Percentiles rank a stretch among this genome's conserved stretches.
These are phyloP conservation scores for Calonectria pseudoturangicola DNA, from an alignment of 2,329 filamentous ascomycete species.

Conservation along the genomic window DNA sequence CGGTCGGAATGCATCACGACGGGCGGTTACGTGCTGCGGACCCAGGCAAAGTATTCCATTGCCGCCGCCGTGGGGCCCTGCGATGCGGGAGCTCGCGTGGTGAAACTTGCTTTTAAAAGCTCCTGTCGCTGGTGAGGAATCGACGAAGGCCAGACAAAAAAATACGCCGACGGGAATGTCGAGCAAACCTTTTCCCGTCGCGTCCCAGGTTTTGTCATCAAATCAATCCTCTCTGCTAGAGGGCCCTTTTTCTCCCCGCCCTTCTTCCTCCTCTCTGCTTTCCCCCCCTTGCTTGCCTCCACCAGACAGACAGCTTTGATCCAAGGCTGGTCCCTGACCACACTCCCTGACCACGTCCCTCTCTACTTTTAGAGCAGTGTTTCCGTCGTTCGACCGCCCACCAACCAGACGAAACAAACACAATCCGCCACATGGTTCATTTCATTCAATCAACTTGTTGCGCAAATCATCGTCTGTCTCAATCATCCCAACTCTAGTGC, in stretches of 20 bases:
- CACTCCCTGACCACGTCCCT: not conserved
- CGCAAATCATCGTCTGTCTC: constrained; percentile 24
- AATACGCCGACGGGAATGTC: constrained; percentile 2
- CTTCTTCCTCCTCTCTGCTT: not conserved
- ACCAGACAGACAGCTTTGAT: constrained; percentile 12
- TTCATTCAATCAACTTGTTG: constrained; percentile 23
- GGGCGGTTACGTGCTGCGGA: constrained; percentile 29
- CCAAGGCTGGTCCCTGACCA: constrained; percentile 26
- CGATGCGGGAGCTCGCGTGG: constrained; percentile 19
- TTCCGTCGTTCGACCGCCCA: constrained; percentile 11
- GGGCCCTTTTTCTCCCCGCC: not conserved
- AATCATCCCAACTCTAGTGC: constrained; percentile 32
- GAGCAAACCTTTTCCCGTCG: constrained; percentile 14
- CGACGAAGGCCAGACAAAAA: not conserved
- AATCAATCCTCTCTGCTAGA: not conserved
- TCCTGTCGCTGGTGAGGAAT: constrained; percentile 1
- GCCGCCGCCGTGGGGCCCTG: constrained; percentile 26
- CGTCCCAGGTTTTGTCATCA: constrained; percentile 18
- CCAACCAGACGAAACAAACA: constrained; percentile 28
- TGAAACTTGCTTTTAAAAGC: constrained; percentile 34
- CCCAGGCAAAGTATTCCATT: constrained; percentile 20
- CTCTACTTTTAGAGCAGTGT: constrained; percentile 22
- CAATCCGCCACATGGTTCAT: not conserved
- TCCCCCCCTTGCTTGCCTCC: not conserved
- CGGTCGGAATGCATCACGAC: constrained; percentile 11